These are phyloP conservation scores for Coniophora puteana DNA, from an alignment of 1,284 basidiomycete species.

Conservation along the genomic window DNA sequence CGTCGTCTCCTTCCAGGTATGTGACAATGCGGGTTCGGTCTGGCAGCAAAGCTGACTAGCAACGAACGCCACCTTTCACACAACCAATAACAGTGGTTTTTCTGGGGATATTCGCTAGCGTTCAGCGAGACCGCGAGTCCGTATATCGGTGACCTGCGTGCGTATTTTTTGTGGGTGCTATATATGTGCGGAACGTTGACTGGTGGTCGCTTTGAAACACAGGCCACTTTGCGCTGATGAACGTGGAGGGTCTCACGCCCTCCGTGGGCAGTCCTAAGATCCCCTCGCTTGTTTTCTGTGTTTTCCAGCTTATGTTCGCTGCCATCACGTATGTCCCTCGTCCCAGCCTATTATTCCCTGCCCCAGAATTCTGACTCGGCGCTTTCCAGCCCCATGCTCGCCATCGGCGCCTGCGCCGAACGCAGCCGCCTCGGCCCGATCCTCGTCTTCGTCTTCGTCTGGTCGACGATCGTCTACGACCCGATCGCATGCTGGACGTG, in stretches of 20 bases:
- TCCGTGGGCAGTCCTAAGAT: slow-evolving; percentile 72
- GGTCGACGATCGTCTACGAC: slow-evolving; percentile 93
- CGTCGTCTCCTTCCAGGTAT: slow-evolving; percentile 71
- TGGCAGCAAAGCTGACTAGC: too few relatives aligned
- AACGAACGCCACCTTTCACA: slow-evolving; percentile 10
- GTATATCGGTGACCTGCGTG: slow-evolving; percentile 65
- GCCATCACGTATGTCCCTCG: slow-evolving; percentile 60
- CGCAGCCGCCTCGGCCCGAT: slow-evolving; percentile 85
- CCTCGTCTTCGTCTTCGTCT: slow-evolving; percentile 87
- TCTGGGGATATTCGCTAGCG: slow-evolving; percentile 71
- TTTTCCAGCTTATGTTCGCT: slow-evolving; percentile 91
- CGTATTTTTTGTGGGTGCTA: too few relatives aligned
- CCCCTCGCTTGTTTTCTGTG: slow-evolving; percentile 82
- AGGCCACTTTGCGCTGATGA: slow-evolving; percentile 83
- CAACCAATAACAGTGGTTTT: slow-evolving; percentile 50
- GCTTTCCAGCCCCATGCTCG: slow-evolving; percentile 64
- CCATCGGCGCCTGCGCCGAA: slow-evolving; percentile 90
- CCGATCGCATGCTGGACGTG: slow-evolving; percentile 95
- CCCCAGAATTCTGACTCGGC: slow-evolving; percentile 4
- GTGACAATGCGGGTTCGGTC: slow-evolving; percentile 7
- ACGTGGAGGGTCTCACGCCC: slow-evolving; percentile 72
- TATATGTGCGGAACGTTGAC: slow-evolving; percentile 17
- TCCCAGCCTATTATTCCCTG: neutral
- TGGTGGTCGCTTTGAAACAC: neutral
- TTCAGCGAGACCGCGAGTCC: slow-evolving; percentile 59